Evolutionary conservation across 495 filamentous ascomycete genomes (phyloP).

Genomic region (Penicillium longicatenatum): DNA sequence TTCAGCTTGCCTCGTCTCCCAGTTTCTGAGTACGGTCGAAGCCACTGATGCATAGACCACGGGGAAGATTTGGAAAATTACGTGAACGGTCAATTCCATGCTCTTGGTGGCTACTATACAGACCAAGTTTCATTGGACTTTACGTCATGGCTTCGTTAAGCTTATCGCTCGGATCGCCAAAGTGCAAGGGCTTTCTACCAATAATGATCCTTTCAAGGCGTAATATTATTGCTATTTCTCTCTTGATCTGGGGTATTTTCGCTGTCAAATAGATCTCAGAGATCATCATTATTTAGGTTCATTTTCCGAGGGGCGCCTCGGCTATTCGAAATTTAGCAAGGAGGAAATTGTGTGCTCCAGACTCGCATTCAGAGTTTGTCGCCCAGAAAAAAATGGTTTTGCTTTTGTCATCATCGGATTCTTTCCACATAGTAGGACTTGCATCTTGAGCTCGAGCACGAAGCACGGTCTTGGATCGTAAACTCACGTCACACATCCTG

Average conservation of each 20-base stretch:
- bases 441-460: neutral
- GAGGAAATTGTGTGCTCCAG: neutral
- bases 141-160: neutral
- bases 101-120: neutral
- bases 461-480: neutral
- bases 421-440: neutral
- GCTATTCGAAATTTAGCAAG: neutral
- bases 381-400: neutral
- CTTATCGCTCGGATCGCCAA: neutral
- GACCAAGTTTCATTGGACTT: neutral
- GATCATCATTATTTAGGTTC: neutral
- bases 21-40: neutral
- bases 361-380: neutral
- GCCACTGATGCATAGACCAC: neutral
- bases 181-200: neutral
- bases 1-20: slow-evolving; percentile 8
- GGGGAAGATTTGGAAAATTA: neutral
- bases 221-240: neutral
- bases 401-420: neutral
- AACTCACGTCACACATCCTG: neutral
- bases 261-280: slow-evolving; percentile 2
- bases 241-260: neutral
- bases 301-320: neutral
- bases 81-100: no score
- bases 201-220: neutral